Base-by-base conservation (phyloP, 2,329 filamentous ascomycete genomes). In the Phaeosphaeriaceae sp. region DNA sequence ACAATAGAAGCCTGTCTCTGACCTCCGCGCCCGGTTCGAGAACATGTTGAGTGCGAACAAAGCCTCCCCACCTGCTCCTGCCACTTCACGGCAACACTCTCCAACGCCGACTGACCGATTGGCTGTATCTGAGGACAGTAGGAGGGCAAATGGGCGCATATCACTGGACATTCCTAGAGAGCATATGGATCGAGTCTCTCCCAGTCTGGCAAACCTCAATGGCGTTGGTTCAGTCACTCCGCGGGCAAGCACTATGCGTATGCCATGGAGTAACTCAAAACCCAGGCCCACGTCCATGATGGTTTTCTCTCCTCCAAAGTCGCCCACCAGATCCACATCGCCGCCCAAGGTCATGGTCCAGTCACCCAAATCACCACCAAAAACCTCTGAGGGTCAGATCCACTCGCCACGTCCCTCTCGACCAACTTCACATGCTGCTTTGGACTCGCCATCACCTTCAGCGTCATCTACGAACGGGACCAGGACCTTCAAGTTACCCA, bases 1-100 rank as follows among this genome's bases (percentile, higher is more conserved):
- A n/a, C n/a, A n/a, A n/a, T 33, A 91, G 88, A 90, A 87, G 77
- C 89, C 90, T 20, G 89, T 94, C 42, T 94, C 90, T 42, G 92
- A 89, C 42, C 79, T 94, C 52, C 83, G 87, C 54, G 90, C 88
- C 56, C 87, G 89, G 63, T 94, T 93, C 71, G 90, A 94, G 78
- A 90, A 87, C 68, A 85, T 93, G 77, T 79, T 82, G 58, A 83
- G 59, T 49, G 59, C 61, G 16, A 69, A 68, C 60, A 67, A 66
- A 43, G 16, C 53, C 60, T 50, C 52, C 52, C 8, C 47, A 47
- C 45, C 64, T 44, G 49, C 58, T 11, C 51, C 68, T 30, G 43
- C 63, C 7, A 52, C 61, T 20, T 61, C 66, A 28, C 64, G 60
- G 45, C 59, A 66, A 46, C 54, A 59, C 57, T 70, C 68, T 17